phyloP scores from a whole-genome alignment of 495 filamentous ascomycete genomes.

The Penicillium bovifimosum region DNA sequence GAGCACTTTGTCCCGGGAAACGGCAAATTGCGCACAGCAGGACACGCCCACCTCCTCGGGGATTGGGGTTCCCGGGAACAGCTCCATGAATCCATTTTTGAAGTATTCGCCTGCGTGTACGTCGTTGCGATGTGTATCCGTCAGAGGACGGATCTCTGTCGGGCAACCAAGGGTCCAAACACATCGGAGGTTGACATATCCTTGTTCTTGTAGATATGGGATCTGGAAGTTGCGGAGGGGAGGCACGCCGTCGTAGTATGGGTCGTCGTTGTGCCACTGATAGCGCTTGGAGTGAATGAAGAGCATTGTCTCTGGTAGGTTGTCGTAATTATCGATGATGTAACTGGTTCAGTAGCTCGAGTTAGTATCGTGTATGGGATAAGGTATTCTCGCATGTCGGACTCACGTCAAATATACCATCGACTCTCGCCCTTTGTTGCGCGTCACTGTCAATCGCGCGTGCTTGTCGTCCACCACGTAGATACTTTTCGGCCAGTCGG shows the following conservation, averaged over 20 bases:
- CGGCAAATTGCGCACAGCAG: slow-evolving; percentile 72
- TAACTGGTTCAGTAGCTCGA: slow-evolving; percentile 31
- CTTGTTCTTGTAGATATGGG: slow-evolving; percentile 47
- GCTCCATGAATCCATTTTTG: slow-evolving; percentile 47
- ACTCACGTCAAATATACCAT: slow-evolving; percentile 57
- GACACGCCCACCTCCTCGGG: slow-evolving; percentile 50
- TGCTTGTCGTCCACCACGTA: slow-evolving; percentile 48
- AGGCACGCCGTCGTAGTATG: slow-evolving; percentile 44
- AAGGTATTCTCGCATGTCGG: not conserved
- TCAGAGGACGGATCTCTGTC: slow-evolving; percentile 48
- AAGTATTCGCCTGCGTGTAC: slow-evolving; percentile 47
- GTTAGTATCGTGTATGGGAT: not conserved
- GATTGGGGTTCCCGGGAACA: slow-evolving; percentile 46
- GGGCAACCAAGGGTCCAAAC: slow-evolving; percentile 59
- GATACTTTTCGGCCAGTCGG: slow-evolving; percentile 45
- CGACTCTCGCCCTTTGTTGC: slow-evolving; percentile 54
- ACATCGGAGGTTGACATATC: slow-evolving; percentile 65
- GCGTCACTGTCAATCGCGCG: slow-evolving; percentile 42
- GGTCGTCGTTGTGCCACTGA: slow-evolving; percentile 59
- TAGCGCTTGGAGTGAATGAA: slow-evolving; percentile 58
- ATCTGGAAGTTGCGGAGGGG: slow-evolving; percentile 51
- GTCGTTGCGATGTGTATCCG: slow-evolving; percentile 37
- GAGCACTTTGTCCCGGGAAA: slow-evolving; percentile 50
- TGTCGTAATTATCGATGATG: slow-evolving; percentile 60
- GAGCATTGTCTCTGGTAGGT: slow-evolving; percentile 52